phyloP scores from a whole-genome alignment of 345 rosid species.

The Kandelia obovata region DNA sequence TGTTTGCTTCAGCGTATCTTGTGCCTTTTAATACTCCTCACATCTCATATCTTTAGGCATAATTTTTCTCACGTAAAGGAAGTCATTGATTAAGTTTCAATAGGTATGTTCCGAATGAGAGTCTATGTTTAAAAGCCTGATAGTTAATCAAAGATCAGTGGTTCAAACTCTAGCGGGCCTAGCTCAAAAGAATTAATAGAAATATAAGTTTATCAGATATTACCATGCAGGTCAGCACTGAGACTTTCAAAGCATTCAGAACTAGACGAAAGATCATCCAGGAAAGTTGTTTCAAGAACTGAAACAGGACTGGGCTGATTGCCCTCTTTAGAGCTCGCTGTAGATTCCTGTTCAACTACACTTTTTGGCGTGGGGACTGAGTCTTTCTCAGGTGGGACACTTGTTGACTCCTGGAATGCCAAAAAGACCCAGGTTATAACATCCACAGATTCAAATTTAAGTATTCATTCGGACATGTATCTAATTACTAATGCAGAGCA shows the following conservation, averaged over 20 bases:
- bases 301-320: constrained; percentile 98
- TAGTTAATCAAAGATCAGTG: background rate
- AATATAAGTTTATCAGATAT: constrained; percentile 5
- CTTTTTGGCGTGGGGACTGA: constrained; percentile 32
- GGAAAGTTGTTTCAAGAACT: constrained; percentile 77
- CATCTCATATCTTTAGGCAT: too few species aligned
- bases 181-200: background rate
- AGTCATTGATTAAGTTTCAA: background rate
- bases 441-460: background rate
- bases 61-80: background rate
- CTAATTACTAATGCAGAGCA: background rate
- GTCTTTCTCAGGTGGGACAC: constrained; percentile 33
- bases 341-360: constrained; percentile 45
- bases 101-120: background rate
- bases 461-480: background rate
- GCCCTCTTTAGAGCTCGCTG: constrained; percentile 61
- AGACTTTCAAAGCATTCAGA: constrained; percentile 94
- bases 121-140: background rate
- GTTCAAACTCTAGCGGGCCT: background rate
- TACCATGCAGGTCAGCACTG: constrained; percentile 93
- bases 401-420: constrained; percentile 49
- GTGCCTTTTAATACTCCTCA: too few species aligned
- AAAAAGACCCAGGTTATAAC: constrained; percentile 8
- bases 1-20: too few species aligned
- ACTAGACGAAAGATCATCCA: constrained; percentile 65